Conservation (phyloP, 441 rosid species). For the Theobroma grandiflorum region DNA sequence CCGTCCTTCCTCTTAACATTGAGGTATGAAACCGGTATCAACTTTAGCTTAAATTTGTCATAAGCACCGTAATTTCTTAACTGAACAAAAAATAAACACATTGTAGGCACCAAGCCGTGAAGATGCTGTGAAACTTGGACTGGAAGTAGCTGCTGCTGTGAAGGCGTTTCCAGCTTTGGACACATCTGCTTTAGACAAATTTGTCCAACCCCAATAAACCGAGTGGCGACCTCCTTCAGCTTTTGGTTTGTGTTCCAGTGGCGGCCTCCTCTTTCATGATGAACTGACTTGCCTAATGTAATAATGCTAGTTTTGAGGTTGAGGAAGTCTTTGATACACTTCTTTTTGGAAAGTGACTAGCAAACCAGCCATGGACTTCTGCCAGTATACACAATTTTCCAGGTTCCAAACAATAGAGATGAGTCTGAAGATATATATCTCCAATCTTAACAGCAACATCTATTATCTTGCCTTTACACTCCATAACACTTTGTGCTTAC, state of each 20-base stretch:
- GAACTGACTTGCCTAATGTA: background rate
- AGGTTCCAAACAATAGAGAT: background rate
- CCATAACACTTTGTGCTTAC: background rate
- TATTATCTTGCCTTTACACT: background rate
- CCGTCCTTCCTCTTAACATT: conserved; percentile 98
- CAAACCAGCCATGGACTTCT: background rate
- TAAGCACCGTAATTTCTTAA: background rate
- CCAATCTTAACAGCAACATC: background rate
- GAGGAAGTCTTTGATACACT: background rate
- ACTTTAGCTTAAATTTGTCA: conserved; percentile 8
- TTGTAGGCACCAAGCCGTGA: conserved; percentile 77
- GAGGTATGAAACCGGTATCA: conserved; percentile 60
- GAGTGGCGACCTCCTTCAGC: background rate
- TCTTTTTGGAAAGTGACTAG: background rate
- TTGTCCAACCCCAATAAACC: conserved; percentile 51
- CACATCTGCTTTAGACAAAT: conserved; percentile 75
- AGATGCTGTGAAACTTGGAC: conserved; percentile 82
- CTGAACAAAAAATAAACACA: conserved; percentile 11
- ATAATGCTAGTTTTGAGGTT: background rate
- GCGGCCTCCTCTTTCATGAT: background rate
- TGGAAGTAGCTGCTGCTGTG: conserved; percentile 64
- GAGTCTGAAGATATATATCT: background rate
- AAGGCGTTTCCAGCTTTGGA: conserved; percentile 85
- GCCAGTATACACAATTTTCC: background rate
- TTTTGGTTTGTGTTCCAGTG: background rate